Evolutionary conservation across 73 alveolate species (phyloP), one percentile per base, ranked within the genome.

Genomic region (Paramecium octaurelia): DNA sequence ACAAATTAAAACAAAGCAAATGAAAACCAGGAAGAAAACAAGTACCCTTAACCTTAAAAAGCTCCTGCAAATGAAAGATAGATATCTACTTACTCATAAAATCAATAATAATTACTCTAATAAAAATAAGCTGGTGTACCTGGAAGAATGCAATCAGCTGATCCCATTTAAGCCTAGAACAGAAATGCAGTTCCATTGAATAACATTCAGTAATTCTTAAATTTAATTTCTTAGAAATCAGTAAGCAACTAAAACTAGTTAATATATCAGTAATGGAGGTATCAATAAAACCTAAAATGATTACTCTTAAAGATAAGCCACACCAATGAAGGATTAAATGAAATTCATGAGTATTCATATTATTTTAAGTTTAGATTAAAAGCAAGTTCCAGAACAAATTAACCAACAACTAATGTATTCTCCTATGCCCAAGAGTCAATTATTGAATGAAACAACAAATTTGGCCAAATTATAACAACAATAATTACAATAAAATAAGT

Each of bases 281-380:
- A 34, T 64, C 7, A 34, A 34, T 64, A 64, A 64, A 11, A 27
- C 46, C 31, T 5, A 64, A 64, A 64, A 73, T 35, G 87, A 73
- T 40, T 36, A 73, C 0, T 36, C 59, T 35, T 38, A 73, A 20
- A 73, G 59, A 73, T 40, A 73, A 8, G 87, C 87, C 14, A 73
- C 87, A 16, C 87, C 87, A 36, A 73, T 73, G 87, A 73, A 73
- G n/a, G 87, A 73, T 36, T 73, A 73, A 73, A 40, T 73, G 57
- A 73, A 73, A 38, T 73, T 73, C 46, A 36, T 34, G 57, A 73
- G 87, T 73, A 73, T 5, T 36, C 1, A 73, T 40, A 29, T 16
- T 35, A 21, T 35, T 73, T 16, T 5, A 73, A 73, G 16, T 18
- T 54, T 73, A 73, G 87, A 73, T 36, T 40, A 73, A 73, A 73